phyloP scores from a whole-genome alignment of 495 filamentous ascomycete genomes.

The Oidiodendron maius region DNA sequence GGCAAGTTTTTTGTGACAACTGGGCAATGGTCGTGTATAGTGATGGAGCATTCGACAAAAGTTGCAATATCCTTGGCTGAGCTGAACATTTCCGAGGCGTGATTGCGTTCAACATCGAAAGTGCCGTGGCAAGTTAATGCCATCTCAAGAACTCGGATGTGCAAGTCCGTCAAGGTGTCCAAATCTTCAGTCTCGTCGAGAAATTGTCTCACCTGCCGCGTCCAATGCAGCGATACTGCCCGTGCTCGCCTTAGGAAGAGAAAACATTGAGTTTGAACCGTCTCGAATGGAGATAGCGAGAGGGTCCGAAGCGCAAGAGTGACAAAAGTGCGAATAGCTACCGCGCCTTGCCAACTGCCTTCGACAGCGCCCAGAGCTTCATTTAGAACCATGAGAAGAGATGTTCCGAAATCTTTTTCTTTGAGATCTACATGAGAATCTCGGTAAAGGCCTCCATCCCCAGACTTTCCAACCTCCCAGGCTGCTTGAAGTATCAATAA shows the following conservation, averaged over 20 bases:
- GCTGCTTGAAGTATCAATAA: slow-evolving; percentile 31
- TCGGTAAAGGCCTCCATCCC: slow-evolving; percentile 8
- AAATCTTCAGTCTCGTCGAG: slow-evolving; percentile 12
- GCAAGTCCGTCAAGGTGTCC: slow-evolving; percentile 19
- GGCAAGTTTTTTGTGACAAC: slow-evolving; percentile 5
- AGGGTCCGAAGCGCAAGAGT: slow-evolving; percentile 22
- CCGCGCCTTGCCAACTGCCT: slow-evolving; percentile 32
- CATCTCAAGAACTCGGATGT: slow-evolving; percentile 25
- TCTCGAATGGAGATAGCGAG: slow-evolving; percentile 20
- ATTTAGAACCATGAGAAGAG: slow-evolving; percentile 21
- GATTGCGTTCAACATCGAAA: slow-evolving; percentile 13
- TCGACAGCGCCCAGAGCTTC: slow-evolving; percentile 21
- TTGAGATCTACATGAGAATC: slow-evolving; percentile 25
- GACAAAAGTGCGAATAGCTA: slow-evolving; percentile 24
- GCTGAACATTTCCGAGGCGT: neutral
- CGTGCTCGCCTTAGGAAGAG: slow-evolving; percentile 10
- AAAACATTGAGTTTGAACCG: slow-evolving; percentile 12
- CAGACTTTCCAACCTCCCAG: slow-evolving; percentile 26
- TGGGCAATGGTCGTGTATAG: slow-evolving; percentile 15
- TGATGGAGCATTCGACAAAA: slow-evolving; percentile 16
- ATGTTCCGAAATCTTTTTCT: slow-evolving; percentile 21
- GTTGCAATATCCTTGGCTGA: slow-evolving; percentile 2
- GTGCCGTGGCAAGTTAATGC: slow-evolving; percentile 25
- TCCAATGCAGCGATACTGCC: slow-evolving; percentile 14
- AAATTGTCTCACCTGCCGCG: slow-evolving; percentile 4